phyloP scores from a whole-genome alignment of 2,329 filamentous ascomycete genomes.

The Fusarium sp. region DNA sequence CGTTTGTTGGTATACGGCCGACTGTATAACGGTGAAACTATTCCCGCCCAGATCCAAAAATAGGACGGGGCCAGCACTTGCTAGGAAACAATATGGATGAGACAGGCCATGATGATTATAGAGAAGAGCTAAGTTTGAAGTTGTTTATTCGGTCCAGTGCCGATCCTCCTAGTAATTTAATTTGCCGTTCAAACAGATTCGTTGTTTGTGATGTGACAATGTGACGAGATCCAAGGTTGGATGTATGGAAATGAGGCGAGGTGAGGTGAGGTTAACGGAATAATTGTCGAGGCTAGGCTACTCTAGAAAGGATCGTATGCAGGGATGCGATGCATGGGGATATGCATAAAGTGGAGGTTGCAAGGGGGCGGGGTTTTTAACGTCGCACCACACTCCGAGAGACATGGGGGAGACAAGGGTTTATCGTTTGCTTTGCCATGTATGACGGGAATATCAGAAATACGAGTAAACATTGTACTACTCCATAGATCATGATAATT shows the following conservation, averaged over 20 bases:
- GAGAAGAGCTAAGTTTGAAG: slow-evolving; percentile 1
- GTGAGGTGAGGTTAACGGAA: background rate
- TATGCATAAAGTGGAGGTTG: slow-evolving; percentile 37
- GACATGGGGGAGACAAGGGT: slow-evolving; percentile 16
- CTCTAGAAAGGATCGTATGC: slow-evolving; percentile 3
- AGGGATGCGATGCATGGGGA: slow-evolving; percentile 26
- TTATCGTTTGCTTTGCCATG: slow-evolving; percentile 10
- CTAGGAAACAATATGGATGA: slow-evolving; percentile 29
- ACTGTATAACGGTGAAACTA: slow-evolving; percentile 20
- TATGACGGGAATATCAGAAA: slow-evolving; percentile 20
- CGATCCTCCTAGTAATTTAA: slow-evolving; percentile 33
- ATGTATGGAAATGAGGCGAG: background rate
- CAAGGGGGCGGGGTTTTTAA: slow-evolving; percentile 19
- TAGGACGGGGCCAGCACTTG: slow-evolving; percentile 22
- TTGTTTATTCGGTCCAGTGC: slow-evolving; percentile 5
- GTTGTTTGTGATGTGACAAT: slow-evolving; percentile 2
- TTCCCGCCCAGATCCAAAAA: slow-evolving; percentile 18
- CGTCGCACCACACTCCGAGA: slow-evolving; percentile 22
- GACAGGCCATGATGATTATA: slow-evolving; percentile 15
- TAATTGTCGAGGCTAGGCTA: background rate
- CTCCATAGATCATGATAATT: background rate
- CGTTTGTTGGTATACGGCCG: background rate
- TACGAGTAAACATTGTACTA: background rate
- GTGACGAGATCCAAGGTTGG: slow-evolving; percentile 11
- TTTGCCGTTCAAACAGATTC: slow-evolving; percentile 12